Evolutionary conservation across 345 rosid species (phyloP), one percentile per base, ranked within the genome.

Genomic region (Syzygium aromaticum): DNA sequence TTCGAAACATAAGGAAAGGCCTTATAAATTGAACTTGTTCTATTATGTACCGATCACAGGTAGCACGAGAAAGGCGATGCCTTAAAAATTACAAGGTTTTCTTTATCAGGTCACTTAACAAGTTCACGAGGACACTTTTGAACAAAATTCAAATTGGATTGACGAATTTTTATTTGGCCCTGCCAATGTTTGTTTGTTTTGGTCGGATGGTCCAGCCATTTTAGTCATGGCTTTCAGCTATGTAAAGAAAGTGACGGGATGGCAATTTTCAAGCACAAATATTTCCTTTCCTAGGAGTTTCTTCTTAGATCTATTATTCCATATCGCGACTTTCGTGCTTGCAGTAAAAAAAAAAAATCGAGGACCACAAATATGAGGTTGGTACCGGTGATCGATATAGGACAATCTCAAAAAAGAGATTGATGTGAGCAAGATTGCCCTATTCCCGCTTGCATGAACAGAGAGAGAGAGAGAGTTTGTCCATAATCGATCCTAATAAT

Each of bases 331-430:
- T 67, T 30, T 67, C 46, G 13, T 33, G 25, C 78, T 17, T 67
- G 78, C 22, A 1, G 17, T 64, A n/a, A n/a, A 30, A 64, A 64
- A 9, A 14, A 15, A 15, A 7, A 28, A 63, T 40, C 43, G 43
- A 40, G 43, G 73, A 61, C 33, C 73, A n/a, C 73, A 61, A 61
- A n/a, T 61, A n/a, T 16, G 4, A 61, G 38, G 73, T n/a, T 17
- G 1, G 19, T n/a, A n/a, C 33, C n/a, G 73, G 73, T 15, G 33
- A 61, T n/a, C 14, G 19, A 61, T 33, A 61, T 61, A 0, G 33
- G 5, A 13, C 33, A 0, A 61, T 33, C 38, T 61, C 19, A 14
- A n/a, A 61, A 2, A 2, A n/a, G 7, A 0, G 17, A 61, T 0
- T 61, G 73, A 61, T 7, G 17, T n/a, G 73, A n/a, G 8, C 17